Conservation (phyloP, 805 yeast genomes). For the Citeromyces nyonsensis region DNA sequence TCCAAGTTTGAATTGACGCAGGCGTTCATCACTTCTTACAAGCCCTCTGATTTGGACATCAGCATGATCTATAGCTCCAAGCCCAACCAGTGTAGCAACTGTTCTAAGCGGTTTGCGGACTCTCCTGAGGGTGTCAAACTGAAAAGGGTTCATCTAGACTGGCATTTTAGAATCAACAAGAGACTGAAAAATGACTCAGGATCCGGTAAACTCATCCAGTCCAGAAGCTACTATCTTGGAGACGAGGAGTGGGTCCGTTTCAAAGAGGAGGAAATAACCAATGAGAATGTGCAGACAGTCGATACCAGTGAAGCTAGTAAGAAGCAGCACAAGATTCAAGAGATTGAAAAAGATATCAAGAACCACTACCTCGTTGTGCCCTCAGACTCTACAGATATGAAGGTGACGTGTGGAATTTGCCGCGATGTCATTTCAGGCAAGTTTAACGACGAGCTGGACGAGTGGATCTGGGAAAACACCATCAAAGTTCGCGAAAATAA, state of each 20-base stretch:
- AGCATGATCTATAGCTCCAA: constrained; percentile 35
- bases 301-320: constrained; percentile 4
- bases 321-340: constrained; percentile 6
- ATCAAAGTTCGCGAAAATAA: constrained; percentile 18
- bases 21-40: constrained; percentile 19
- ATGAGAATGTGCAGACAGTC: constrained; percentile 6
- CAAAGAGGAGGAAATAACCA: constrained; percentile 47
- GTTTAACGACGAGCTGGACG: constrained; percentile 62
- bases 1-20: constrained; percentile 2
- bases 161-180: constrained; percentile 91
- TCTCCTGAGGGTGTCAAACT: constrained; percentile 35
- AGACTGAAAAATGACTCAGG: constrained; percentile 35
- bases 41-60: constrained; percentile 16
- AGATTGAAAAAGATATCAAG: constrained; percentile 15
- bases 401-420: constrained; percentile 52
- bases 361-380: constrained; percentile 52
- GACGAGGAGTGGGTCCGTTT: constrained; percentile 60
- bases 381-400: constrained; percentile 39
- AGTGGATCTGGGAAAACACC: constrained; percentile 72
- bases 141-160: constrained; percentile 67
- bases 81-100: constrained; percentile 73
- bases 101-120: constrained; percentile 74
- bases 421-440: constrained; percentile 47
- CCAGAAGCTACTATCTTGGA: constrained; percentile 71
- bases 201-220: constrained; percentile 38